Evolutionary conservation across 345 rosid genomes (phyloP), one percentile per base, ranked within the genome.

Genomic region (Lumnitzera racemosa): DNA sequence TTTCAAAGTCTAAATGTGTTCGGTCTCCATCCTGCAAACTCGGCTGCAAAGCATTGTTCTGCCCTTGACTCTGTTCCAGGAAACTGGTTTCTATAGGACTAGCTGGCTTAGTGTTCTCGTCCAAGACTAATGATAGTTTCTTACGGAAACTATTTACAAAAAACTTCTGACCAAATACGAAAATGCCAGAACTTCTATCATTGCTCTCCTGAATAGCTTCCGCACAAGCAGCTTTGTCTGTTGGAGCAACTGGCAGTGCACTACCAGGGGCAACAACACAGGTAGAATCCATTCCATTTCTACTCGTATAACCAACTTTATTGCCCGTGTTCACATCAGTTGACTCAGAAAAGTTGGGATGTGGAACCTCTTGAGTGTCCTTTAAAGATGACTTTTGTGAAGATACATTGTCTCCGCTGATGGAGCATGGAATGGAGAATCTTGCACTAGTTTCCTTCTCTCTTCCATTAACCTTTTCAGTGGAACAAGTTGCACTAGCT

Each of bases 121-220:
- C 79, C 72, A 66, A 64, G 24, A 62, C 46, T 68, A 79, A 71
- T 50, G 90, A 75, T 53, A 80, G 59, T 56, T 74, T 83, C 73
- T 74, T 78, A 41, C 70, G 74, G 65, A 87, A 85, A 64, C 91
- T 77, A 69, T 76, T 87, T 24, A 67, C 69, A 53, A 85, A 78
- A 62, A 89, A 61, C 76, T 81, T 81, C 48, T 82, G 91, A 65
- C 87, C 79, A 56, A 84, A 70, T 62, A 85, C 90, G 74, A 84
- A 81, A 55, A 76, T 70, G 52, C 76, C 70, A 8, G 87, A 70
- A 48, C 81, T 71, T 67, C 71, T 72, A 50, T 73, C 78, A 65
- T 61, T 78, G 56, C 64, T 71, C 47, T 72, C 81, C 25, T 51
- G 74, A 53, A 57, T 66, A 51, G 77, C 57, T 67, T 67, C 83